phyloP scores from a whole-genome alignment of 495 filamentous ascomycete species.

The Neurospora sp. region DNA sequence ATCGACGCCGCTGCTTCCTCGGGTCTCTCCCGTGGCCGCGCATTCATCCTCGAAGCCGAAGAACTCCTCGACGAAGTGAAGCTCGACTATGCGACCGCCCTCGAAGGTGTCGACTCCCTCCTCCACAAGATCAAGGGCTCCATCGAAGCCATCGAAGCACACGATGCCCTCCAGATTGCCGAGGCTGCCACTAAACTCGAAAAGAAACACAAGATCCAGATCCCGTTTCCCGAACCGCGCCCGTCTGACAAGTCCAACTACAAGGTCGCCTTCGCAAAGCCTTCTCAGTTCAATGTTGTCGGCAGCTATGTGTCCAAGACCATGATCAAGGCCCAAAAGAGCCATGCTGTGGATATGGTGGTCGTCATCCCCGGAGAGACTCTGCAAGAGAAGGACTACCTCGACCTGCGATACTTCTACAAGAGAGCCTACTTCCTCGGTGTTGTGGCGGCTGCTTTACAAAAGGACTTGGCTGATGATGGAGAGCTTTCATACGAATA shows the following conservation, averaged over 20 bases:
- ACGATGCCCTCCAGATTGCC: conserved; percentile 48
- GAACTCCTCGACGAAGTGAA: conserved; percentile 64
- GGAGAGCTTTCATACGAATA: conserved; percentile 53
- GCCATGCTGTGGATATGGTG: conserved; percentile 64
- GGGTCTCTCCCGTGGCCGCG: conserved; percentile 36
- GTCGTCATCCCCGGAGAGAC: conserved; percentile 70
- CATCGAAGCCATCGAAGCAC: conserved; percentile 58
- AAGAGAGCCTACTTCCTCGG: conserved; percentile 89
- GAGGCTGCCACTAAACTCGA: conserved; percentile 61
- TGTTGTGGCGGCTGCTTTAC: conserved; percentile 60
- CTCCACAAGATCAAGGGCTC: conserved; percentile 61
- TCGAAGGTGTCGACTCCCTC: conserved; percentile 54
- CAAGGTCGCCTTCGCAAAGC: conserved; percentile 65
- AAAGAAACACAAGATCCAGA: conserved; percentile 49
- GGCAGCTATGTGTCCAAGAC: conserved; percentile 79
- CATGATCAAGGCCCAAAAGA: conserved; percentile 48
- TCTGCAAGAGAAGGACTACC: conserved; percentile 90
- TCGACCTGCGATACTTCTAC: conserved; percentile 88
- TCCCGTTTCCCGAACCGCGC: conserved; percentile 74
- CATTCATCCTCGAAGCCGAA: conserved; percentile 83
- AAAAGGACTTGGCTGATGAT: conserved; percentile 38
- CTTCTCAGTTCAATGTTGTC: conserved; percentile 71
- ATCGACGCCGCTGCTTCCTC: conserved; percentile 20
- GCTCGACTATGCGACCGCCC: conserved; percentile 56
- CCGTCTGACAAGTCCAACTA: conserved; percentile 67